Evolutionary conservation across 164 flowering plant genomes (phyloP), one percentile per base, ranked within the genome.

Genomic region (Pachysandra terminalis): DNA sequence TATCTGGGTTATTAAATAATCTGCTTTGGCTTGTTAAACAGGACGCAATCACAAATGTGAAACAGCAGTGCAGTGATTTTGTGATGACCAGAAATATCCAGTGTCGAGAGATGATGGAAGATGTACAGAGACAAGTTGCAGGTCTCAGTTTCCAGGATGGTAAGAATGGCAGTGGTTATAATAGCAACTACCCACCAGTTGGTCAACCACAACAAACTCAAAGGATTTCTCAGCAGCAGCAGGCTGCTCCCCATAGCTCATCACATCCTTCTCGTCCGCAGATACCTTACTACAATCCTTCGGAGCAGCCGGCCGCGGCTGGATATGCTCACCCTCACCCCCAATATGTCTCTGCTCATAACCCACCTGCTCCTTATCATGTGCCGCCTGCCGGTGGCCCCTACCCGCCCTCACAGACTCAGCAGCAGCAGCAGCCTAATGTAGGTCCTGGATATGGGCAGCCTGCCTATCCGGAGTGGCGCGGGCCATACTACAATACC

Each of bases 21-120:
- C 51, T 12, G 10, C 10, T 15, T 45, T 55, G 66, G 61, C 40
- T 55, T 55, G 23, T 51, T 2, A 41, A 74, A 72, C 85, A 96
- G 99, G 99, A 96, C 70, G 98, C 99, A 68, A 88, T 96, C 70
- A 91, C 88, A 21, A 90, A 82, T 60, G 80, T 93, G 51, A 96
- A 96, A 84, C 98, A 91, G 78, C 98, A 93, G 73, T 89, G 96
- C 83, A 93, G 93, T 75, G 99, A 96, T 75, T 93, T 89, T 79
- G 90, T 85, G 61, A 90, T 91, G 98, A 96, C 98, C 5, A 78
- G 99, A 78, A 90, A 76, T 79, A 96, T 93, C 73, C 99, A 96
- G 64, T 93, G 99, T 75, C 82, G 90, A 13, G 99, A 93, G 81
- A 96, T 93, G 99, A 88, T 88, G 0, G 98, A 90, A 56, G 92